These are phyloP conservation scores for Penicillium brasilianum DNA, from an alignment of 2,329 filamentous ascomycete species.

Conservation along the genomic window DNA sequence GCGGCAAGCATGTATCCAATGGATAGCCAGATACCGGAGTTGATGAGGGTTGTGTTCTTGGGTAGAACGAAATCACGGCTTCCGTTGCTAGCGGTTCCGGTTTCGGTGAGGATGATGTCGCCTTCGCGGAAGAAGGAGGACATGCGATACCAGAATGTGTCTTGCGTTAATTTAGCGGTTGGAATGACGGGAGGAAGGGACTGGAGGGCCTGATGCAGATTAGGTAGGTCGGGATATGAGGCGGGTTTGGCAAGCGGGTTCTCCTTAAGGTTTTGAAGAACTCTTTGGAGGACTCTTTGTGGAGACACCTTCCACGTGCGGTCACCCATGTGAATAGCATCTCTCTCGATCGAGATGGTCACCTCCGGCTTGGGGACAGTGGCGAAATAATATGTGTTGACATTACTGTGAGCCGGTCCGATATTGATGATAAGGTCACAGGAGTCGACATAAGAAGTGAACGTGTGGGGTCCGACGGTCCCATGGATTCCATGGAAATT, in stretches of 20 bases:
- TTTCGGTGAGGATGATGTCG: slow-evolving; percentile 18
- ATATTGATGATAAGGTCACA: slow-evolving; percentile 16
- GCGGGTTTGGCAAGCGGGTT: not conserved
- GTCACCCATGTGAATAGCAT: not conserved
- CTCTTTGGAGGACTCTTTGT: not conserved
- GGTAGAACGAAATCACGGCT: slow-evolving; percentile 10
- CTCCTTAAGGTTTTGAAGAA: not conserved
- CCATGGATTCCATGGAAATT: slow-evolving; percentile 56
- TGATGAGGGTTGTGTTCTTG: slow-evolving; percentile 10
- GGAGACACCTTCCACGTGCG: not conserved
- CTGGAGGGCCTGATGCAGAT: not conserved
- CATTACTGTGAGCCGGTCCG: slow-evolving; percentile 11
- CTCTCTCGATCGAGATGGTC: not conserved
- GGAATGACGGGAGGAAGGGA: not conserved
- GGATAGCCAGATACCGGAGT: slow-evolving; percentile 10
- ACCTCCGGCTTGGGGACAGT: slow-evolving; percentile 1
- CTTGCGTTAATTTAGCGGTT: not conserved
- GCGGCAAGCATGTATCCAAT: slow-evolving; percentile 20
- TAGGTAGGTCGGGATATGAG: not conserved
- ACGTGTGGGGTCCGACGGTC: not conserved
- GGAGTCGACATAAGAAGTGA: slow-evolving; percentile 28
- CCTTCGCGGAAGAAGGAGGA: slow-evolving; percentile 4
- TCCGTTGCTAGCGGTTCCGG: slow-evolving; percentile 17
- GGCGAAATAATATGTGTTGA: slow-evolving; percentile 8
- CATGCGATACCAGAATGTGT: slow-evolving; percentile 12